These are phyloP conservation scores for Sordariomycetes sp. DNA, from an alignment of 2,329 filamentous ascomycete genomes.

Conservation along the genomic window DNA sequence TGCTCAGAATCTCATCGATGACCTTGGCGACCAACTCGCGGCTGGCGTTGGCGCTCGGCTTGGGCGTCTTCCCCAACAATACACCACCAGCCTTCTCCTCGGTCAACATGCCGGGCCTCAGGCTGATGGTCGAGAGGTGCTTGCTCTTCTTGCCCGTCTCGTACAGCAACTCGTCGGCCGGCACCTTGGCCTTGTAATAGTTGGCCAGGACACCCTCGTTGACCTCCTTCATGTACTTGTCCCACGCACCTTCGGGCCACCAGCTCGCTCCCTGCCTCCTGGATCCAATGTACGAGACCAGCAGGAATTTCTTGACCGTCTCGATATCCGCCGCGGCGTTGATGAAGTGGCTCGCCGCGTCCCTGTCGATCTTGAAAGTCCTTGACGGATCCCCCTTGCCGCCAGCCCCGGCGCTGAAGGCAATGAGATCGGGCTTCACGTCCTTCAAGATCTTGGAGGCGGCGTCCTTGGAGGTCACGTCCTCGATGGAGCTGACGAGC, in stretches of 20 bases:
- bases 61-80: conserved; percentile 34
- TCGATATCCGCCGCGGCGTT: conserved; percentile 46
- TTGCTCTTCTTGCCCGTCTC: conserved; percentile 28
- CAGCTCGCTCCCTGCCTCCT: conserved; percentile 42
- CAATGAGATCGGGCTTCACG: conserved; percentile 55
- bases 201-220: conserved; percentile 31
- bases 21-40: conserved; percentile 52
- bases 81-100: conserved; percentile 38
- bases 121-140: conserved; percentile 40
- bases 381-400: conserved; percentile 47
- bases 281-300: conserved; percentile 52
- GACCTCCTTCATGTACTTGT: conserved; percentile 29
- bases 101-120: conserved; percentile 43
- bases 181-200: conserved; percentile 54
- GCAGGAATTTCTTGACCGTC: conserved; percentile 50
- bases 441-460: conserved; percentile 53
- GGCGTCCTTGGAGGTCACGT: conserved; percentile 53
- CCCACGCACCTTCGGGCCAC: conserved; percentile 44
- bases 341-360: conserved; percentile 55
- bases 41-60: conserved; percentile 30
- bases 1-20: conserved; percentile 44
- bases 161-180: conserved; percentile 48
- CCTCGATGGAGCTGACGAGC: conserved; percentile 61
- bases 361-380: conserved; percentile 51
- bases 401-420: conserved; percentile 61